These are phyloP conservation scores for Mycena venus DNA, from an alignment of 768 basidiomycete genomes.

Conservation along the genomic window DNA sequence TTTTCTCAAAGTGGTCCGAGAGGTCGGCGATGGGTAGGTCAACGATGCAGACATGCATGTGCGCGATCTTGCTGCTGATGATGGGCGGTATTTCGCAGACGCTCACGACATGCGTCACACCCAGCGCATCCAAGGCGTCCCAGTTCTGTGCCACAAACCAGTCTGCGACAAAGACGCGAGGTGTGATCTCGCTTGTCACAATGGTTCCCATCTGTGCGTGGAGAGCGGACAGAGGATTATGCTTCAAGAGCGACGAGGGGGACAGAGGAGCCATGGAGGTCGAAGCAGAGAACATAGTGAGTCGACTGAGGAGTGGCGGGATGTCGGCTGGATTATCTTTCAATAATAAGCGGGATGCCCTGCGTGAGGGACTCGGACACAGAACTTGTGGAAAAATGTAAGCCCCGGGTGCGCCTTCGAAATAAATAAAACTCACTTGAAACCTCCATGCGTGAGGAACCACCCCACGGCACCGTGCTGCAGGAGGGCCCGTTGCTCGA, in stretches of 20 bases:
- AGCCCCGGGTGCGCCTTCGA: neutral
- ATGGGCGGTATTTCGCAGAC: slow-evolving; percentile 51
- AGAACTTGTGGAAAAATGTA: neutral
- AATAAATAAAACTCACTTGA: neutral
- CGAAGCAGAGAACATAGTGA: neutral
- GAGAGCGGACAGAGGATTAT: slow-evolving; percentile 20
- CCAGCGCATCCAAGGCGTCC: slow-evolving; percentile 51
- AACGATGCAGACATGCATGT: slow-evolving; percentile 40
- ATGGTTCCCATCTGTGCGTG: slow-evolving; percentile 26
- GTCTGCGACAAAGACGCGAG: slow-evolving; percentile 62
- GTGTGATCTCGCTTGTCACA: slow-evolving; percentile 49
- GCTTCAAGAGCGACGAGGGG: neutral
- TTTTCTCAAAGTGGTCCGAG: slow-evolving; percentile 54
- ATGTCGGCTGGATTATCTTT: no score
- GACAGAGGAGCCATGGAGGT: neutral
- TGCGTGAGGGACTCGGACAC: slow-evolving; percentile 13
- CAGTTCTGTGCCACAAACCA: slow-evolving; percentile 52
- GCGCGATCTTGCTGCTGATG: slow-evolving; percentile 39
- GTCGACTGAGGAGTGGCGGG: neutral
- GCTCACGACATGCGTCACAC: slow-evolving; percentile 68
- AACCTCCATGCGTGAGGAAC: no score
- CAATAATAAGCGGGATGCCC: slow-evolving; percentile 20
- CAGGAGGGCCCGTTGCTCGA: no score
- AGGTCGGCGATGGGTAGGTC: slow-evolving; percentile 58
- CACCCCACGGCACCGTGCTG: no score